These are phyloP conservation scores for Symbiodinium pilosum DNA, from an alignment of 73 alveolate genomes.

Conservation along the genomic window DNA sequence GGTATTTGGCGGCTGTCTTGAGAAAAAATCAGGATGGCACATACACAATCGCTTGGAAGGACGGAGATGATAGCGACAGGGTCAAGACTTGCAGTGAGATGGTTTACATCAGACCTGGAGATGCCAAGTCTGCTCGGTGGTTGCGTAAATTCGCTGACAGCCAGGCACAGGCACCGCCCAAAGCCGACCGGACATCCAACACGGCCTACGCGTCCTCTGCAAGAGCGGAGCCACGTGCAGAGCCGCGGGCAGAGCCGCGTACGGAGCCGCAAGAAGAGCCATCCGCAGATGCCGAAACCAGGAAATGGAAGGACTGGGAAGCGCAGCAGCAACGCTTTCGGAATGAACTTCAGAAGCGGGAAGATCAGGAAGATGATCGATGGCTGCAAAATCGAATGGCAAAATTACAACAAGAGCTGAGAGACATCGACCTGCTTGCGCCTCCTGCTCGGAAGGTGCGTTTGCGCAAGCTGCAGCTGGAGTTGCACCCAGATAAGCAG, in stretches of 20 bases:
- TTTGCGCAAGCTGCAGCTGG: conserved; percentile 61
- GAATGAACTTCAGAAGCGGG: conserved; percentile 41
- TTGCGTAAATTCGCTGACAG: not conserved
- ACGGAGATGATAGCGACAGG: conserved; percentile 56
- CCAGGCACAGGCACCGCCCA: not conserved
- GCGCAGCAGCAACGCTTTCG: conserved; percentile 61
- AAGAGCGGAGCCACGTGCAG: not conserved
- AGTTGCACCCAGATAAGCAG: conserved; percentile 94
- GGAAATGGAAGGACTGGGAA: conserved; percentile 62
- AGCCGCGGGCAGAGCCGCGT: not conserved
- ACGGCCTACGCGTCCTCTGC: not conserved
- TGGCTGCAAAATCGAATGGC: conserved; percentile 68
- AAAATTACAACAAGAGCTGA: conserved; percentile 23
- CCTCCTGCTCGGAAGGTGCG: conserved; percentile 30
- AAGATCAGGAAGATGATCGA: conserved; percentile 46
- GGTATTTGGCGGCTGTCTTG: conserved; percentile 45
- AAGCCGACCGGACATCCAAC: too few relatives aligned
- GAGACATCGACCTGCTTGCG: conserved; percentile 29
- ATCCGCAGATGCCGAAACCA: not conserved
- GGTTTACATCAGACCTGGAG: conserved; percentile 69
- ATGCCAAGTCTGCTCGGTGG: conserved; percentile 53
- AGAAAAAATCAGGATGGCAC: conserved; percentile 4
- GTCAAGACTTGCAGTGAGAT: conserved; percentile 34
- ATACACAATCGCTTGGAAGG: conserved; percentile 44
- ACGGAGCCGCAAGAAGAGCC: not conserved